Percentiles rank a stretch among this genome's conserved stretches.
Evolutionary conservation across 257 asterid genomes (phyloP).

Genomic region (Haberlea rhodopensis): DNA sequence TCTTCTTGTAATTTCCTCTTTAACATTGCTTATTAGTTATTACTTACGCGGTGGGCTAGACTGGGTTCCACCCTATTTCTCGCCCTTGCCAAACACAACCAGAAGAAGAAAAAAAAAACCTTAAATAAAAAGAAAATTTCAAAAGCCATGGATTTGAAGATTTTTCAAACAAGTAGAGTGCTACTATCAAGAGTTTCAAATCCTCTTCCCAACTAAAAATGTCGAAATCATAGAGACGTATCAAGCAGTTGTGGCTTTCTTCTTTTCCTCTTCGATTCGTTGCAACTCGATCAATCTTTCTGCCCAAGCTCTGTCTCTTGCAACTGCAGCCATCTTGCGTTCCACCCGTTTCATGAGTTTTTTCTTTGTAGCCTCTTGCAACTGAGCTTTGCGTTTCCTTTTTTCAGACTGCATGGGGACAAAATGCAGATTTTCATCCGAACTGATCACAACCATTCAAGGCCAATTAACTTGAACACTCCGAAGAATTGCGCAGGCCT

Average conservation of each 20-base stretch:
- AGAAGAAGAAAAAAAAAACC: neutral
- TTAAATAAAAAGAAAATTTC: neutral
- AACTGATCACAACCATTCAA: neutral
- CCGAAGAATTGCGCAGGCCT: slow-evolving; percentile 9
- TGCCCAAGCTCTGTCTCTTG: slow-evolving; percentile 93
- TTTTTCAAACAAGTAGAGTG: too few relatives aligned
- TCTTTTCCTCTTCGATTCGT: slow-evolving; percentile 76
- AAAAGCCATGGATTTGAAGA: slow-evolving; percentile 44
- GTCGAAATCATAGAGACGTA: neutral
- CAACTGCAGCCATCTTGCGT: slow-evolving; percentile 94
- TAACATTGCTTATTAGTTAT: too few relatives aligned
- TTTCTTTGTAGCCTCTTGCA: slow-evolving; percentile 76
- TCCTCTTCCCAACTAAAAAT: too few relatives aligned
- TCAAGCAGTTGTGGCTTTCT: slow-evolving; percentile 48
- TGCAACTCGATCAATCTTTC: slow-evolving; percentile 74
- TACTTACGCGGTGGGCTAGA: too few relatives aligned
- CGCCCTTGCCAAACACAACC: neutral
- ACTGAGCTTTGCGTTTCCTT: slow-evolving; percentile 71
- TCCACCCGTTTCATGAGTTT: slow-evolving; percentile 71
- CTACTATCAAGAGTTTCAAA: too few relatives aligned
- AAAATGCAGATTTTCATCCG: neutral
- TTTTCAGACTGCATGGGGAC: slow-evolving; percentile 52
- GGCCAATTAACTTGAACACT: neutral
- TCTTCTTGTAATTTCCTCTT: too few relatives aligned
- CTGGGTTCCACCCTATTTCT: too few relatives aligned